Percentiles rank a stretch among this genome's conserved stretches.
Evolutionary conservation across 371 early-diverging fungal species (phyloP).

Genomic region (Apophysomyces ossiformis): DNA sequence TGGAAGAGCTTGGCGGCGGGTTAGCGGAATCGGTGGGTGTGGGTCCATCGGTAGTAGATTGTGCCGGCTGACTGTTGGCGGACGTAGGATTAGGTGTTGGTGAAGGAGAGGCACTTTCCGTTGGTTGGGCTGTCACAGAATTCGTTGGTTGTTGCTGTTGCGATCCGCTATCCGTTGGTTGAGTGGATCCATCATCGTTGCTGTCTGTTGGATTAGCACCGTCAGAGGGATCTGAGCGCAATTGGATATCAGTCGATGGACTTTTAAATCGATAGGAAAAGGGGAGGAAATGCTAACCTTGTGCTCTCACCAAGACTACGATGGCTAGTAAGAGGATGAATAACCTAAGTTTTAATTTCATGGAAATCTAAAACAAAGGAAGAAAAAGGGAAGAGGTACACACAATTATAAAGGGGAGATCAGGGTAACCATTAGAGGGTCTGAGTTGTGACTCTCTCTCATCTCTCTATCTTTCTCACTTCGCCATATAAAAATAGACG

Average conservation of each 20-base stretch:
- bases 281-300: slow-evolving; percentile 10
- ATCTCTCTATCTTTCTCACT: neutral
- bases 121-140: neutral
- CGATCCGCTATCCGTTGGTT: neutral
- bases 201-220: neutral
- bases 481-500: neutral
- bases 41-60: slow-evolving; percentile 1
- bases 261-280: slow-evolving; percentile 2
- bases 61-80: neutral
- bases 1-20: neutral
- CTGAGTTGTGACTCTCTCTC: slow-evolving; percentile 3
- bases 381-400: neutral
- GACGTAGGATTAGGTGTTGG: neutral
- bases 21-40: neutral
- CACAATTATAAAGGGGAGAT: neutral
- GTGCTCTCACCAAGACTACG: neutral
- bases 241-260: neutral
- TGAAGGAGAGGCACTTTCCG: neutral
- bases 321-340: slow-evolving; percentile 4
- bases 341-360: neutral
- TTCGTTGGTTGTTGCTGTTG: neutral
- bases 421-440: slow-evolving; percentile 3
- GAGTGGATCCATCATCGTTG: neutral
- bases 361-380: neutral
- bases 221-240: neutral